Evolutionary conservation across 352 stramenopile genomes (phyloP).

Genomic region (Blastocystis sp.): DNA sequence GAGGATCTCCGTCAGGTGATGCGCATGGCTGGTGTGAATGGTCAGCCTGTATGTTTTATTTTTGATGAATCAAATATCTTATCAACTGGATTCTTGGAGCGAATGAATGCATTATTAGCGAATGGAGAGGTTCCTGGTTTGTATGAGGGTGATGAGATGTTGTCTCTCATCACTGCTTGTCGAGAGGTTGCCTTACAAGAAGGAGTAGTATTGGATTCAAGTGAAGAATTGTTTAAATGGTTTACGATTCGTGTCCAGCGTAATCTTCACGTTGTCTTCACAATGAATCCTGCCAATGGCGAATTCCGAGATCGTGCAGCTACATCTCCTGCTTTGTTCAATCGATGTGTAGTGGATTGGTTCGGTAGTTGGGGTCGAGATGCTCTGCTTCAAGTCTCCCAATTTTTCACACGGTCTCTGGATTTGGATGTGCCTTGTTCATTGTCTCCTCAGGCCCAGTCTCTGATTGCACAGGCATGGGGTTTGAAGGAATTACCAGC

Average conservation of each 20-base stretch:
- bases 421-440: conserved; percentile 82
- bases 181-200: conserved; percentile 73
- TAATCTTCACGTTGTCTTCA: conserved; percentile 99
- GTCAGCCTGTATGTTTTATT: conserved; percentile 99
- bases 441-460: conserved; percentile 69
- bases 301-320: conserved; percentile 91
- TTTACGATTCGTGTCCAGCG: conserved; percentile 95
- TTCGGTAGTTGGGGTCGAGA: conserved; percentile 96
- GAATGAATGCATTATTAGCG: conserved; percentile 98
- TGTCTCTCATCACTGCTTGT: conserved; percentile 87
- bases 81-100: conserved; percentile 93
- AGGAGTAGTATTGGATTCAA: conserved; percentile 61
- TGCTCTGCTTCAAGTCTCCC: conserved; percentile 92
- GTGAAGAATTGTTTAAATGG: conserved; percentile 84
- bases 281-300: conserved; percentile 95
- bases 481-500: conserved; percentile 66
- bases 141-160: conserved; percentile 98
- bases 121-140: conserved; percentile 97
- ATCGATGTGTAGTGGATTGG: conserved; percentile 87
- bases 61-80: conserved; percentile 99
- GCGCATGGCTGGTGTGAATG: conserved; percentile 88
- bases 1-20: conserved; percentile 94
- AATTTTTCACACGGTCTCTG: conserved; percentile 88
- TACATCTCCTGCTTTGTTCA: conserved; percentile 98
- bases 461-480: conserved; percentile 63